phyloP scores from a whole-genome alignment of 352 stramenopile species.

The Nannochloropsis limnetica region DNA sequence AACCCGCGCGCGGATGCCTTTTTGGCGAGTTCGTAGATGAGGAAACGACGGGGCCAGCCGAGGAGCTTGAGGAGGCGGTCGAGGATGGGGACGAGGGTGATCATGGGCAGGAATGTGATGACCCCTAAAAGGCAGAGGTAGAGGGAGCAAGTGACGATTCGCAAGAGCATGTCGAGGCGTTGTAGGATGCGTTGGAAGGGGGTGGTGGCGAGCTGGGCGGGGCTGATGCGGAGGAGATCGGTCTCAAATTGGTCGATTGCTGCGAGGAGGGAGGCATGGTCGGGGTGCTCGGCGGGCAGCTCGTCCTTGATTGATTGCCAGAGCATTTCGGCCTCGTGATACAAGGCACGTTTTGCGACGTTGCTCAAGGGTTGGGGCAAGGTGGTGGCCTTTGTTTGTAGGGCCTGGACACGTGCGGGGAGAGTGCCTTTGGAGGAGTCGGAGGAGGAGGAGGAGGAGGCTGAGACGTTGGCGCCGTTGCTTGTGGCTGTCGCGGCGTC shows the following conservation, averaged over 20 bases:
- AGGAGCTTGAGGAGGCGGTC: conserved; percentile 20
- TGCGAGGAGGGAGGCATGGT: not conserved
- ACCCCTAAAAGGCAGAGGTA: conserved; percentile 20
- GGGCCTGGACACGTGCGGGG: not conserved
- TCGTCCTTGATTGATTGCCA: not conserved
- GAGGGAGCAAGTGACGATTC: conserved; percentile 16
- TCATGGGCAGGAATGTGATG: conserved; percentile 8
- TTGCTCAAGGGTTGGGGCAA: not conserved
- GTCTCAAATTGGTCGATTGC: conserved; percentile 6
- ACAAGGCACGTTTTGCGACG: not conserved
- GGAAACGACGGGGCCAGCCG: not conserved
- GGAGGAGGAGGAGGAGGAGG: not conserved
- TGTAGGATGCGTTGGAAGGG: not conserved
- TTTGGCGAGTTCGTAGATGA: not conserved
- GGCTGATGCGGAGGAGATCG: not conserved
- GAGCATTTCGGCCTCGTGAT: conserved; percentile 4
- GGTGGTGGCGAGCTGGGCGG: conserved; percentile 2
- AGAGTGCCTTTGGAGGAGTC: conserved; percentile 4
- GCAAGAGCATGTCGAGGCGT: not conserved
- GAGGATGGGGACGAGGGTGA: conserved; percentile 7
- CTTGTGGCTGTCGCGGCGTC: not conserved
- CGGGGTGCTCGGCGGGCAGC: not conserved
- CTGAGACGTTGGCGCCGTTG: not conserved
- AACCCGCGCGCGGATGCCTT: conserved; percentile 1
- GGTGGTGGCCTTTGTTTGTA: not conserved